phyloP scores from a whole-genome alignment of 2,329 filamentous ascomycete genomes.

The Fusarium miscanthi region DNA sequence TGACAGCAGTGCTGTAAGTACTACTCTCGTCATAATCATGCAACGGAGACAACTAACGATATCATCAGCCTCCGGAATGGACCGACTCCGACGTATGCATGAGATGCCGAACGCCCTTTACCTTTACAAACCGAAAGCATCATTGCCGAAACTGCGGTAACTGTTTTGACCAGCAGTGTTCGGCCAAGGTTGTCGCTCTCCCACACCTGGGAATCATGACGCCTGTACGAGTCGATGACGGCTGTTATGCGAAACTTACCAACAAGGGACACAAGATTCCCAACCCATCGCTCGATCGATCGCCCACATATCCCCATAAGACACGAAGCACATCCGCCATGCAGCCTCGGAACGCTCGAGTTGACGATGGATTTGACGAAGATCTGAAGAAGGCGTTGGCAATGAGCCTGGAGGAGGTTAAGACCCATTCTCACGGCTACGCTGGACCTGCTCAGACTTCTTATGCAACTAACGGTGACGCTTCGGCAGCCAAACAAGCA shows the following conservation, averaged over 20 bases:
- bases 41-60: constrained; percentile 10
- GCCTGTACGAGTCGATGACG: constrained; percentile 93
- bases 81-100: constrained; percentile 98
- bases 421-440: constrained; percentile 79
- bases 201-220: constrained; percentile 94
- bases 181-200: constrained; percentile 85
- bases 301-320: constrained; percentile 67
- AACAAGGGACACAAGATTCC: constrained; percentile 67
- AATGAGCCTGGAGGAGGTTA: constrained; percentile 96
- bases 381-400: constrained; percentile 93
- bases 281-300: constrained; percentile 60
- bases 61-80: constrained; percentile 88
- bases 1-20: constrained; percentile 89
- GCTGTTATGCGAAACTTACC: constrained; percentile 89
- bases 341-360: constrained; percentile 89
- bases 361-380: constrained; percentile 93
- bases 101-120: constrained; percentile 94
- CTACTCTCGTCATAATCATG: not conserved
- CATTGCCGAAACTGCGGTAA: constrained; percentile 98
- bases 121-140: constrained; percentile 97
- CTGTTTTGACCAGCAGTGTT: constrained; percentile 96
- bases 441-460: constrained; percentile 65
- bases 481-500: constrained; percentile 57
- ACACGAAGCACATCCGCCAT: constrained; percentile 75
- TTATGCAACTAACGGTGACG: constrained; percentile 52